Evolutionary conservation across 352 stramenopile genomes (phyloP).

Genomic region (Phytophthora ramorum): DNA sequence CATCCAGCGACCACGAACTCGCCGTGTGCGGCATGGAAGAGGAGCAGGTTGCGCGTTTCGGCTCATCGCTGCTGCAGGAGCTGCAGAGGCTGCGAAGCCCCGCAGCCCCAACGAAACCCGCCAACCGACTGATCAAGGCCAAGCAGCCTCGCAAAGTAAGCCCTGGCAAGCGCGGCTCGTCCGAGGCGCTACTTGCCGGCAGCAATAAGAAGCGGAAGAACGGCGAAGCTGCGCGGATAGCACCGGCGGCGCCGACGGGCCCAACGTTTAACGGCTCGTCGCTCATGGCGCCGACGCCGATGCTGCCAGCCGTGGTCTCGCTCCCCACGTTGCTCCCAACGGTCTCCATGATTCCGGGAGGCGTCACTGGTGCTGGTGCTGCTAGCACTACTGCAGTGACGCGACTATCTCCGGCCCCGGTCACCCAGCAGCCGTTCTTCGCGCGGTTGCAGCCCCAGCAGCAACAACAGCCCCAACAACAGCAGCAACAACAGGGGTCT

Average conservation of each 20-base stretch:
- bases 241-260: slow-evolving; percentile 26
- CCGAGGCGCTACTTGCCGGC: slow-evolving; percentile 17
- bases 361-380: slow-evolving; percentile 4
- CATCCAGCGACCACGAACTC: slow-evolving; percentile 63
- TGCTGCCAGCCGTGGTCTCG: slow-evolving; percentile 49
- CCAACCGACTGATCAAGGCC: slow-evolving; percentile 16
- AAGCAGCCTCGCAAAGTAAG: slow-evolving; percentile 30
- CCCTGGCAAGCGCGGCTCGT: slow-evolving; percentile 28
- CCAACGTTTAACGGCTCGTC: slow-evolving; percentile 22
- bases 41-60: slow-evolving; percentile 62
- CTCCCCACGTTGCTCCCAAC: slow-evolving; percentile 66
- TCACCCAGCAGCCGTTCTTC: slow-evolving; percentile 51
- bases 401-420: slow-evolving; percentile 30
- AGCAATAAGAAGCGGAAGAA: slow-evolving; percentile 44
- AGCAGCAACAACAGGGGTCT: slow-evolving; percentile 2
- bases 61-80: slow-evolving; percentile 67
- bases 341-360: slow-evolving; percentile 36
- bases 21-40: slow-evolving; percentile 54
- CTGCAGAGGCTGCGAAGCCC: slow-evolving; percentile 38
- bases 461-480: not conserved
- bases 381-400: slow-evolving; percentile 8
- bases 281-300: slow-evolving; percentile 45
- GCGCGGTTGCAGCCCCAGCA: slow-evolving; percentile 42
- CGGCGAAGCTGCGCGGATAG: slow-evolving; percentile 28
- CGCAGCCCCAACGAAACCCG: slow-evolving; percentile 8